Percentiles rank a stretch among this genome's conserved stretches.
Evolutionary conservation across 768 basidiomycete species (phyloP).

Genomic region (Suillus bovinus): DNA sequence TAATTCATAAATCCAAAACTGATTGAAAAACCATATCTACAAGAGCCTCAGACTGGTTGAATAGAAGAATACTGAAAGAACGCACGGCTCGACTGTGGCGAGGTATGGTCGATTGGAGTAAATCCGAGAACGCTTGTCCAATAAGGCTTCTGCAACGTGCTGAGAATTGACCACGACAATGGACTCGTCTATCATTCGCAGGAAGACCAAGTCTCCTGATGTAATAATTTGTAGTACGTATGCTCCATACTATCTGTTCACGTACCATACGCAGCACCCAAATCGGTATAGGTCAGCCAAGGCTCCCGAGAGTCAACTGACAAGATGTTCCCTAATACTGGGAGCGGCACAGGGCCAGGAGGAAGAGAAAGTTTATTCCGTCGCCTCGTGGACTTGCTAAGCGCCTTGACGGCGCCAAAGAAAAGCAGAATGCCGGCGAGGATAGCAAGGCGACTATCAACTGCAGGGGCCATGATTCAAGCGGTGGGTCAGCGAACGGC

Average conservation of each 20-base stretch:
- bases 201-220: conserved; percentile 6
- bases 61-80: not conserved
- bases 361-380: too few relatives aligned
- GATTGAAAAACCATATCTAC: conserved; percentile 4
- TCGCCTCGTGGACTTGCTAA: too few relatives aligned
- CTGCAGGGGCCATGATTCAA: too few relatives aligned
- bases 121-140: conserved; percentile 13
- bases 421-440: too few relatives aligned
- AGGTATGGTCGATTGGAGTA: conserved; percentile 11
- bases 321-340: too few relatives aligned
- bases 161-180: conserved; percentile 7
- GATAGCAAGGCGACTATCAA: too few relatives aligned
- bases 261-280: conserved; percentile 16
- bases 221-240: not conserved
- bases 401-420: too few relatives aligned
- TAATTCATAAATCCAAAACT: conserved; percentile 3
- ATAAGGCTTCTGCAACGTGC: conserved; percentile 1
- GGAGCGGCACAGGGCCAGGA: too few relatives aligned
- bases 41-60: not conserved
- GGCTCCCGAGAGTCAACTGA: too few relatives aligned
- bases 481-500: too few relatives aligned
- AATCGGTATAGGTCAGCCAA: too few relatives aligned
- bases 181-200: not conserved
- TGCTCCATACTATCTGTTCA: not conserved
- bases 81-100: conserved; percentile 5